A percentile compares a stretch with the other conserved stretches of the same genome.
Conservation (phyloP, 1,284 basidiomycete genomes). For the Heterobasidion occidentale region DNA sequence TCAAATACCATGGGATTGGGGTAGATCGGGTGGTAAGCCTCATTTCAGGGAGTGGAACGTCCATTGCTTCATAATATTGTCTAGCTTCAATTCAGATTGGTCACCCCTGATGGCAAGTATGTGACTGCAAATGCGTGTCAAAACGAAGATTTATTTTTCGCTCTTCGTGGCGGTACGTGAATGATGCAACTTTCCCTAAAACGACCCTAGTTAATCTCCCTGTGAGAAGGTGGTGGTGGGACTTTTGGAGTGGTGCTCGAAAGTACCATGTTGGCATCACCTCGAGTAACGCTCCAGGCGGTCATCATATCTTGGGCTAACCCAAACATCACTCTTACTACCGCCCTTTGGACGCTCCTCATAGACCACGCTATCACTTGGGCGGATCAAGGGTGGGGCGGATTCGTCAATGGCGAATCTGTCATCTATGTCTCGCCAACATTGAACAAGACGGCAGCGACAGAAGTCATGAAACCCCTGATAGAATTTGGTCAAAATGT, state of each 20-base stretch:
- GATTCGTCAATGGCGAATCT: constrained; percentile 7
- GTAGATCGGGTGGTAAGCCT: constrained; percentile 15
- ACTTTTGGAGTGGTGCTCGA: constrained; percentile 13
- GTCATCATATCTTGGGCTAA: not conserved
- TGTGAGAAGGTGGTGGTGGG: constrained; percentile 16
- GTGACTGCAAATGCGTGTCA: constrained; percentile 25
- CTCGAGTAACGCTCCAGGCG: constrained; percentile 4
- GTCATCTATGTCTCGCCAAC: constrained; percentile 16
- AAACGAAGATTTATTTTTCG: constrained; percentile 28
- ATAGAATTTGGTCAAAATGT: constrained; percentile 24
- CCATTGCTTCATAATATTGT: not conserved
- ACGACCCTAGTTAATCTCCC: too few relatives aligned
- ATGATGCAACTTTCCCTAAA: not conserved
- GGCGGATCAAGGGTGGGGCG: constrained; percentile 15
- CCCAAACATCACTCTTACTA: not conserved
- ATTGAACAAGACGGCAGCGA: constrained; percentile 22
- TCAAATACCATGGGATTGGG: constrained; percentile 15
- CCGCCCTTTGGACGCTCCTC: constrained; percentile 3
- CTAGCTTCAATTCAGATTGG: constrained; percentile 17
- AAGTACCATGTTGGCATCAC: constrained; percentile 5
- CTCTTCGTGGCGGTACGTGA: constrained; percentile 13
- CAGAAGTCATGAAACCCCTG: constrained; percentile 31
- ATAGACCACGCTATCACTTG: constrained; percentile 9
- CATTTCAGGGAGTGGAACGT: not conserved
- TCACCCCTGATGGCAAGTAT: constrained; percentile 24